Conservation (phyloP, 2,329 filamentous ascomycete genomes). For the Pleochaeta shiraiana region DNA sequence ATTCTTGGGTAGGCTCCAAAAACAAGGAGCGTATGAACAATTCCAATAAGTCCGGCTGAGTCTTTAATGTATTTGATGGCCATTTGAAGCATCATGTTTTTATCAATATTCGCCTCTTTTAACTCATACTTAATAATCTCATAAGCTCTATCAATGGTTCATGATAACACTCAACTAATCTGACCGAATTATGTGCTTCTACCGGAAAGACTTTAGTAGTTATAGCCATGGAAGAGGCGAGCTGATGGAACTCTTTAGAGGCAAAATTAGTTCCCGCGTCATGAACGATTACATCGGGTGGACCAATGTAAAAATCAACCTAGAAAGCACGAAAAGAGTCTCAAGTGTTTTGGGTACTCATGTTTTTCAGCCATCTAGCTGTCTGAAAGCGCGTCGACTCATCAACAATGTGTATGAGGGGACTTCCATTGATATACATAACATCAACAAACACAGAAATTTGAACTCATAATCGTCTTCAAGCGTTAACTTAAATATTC, state of each 20-base stretch:
- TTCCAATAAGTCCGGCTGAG: too few species aligned
- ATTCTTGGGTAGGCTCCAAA: too few species aligned
- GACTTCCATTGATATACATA: slow-evolving; percentile 4
- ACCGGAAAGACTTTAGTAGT: background rate
- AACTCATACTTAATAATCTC: too few species aligned
- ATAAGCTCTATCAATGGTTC: background rate
- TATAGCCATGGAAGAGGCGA: background rate
- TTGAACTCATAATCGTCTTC: slow-evolving; percentile 4
- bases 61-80: too few species aligned
- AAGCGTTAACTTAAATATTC: slow-evolving; percentile 3
- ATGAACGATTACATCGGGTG: background rate
- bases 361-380: background rate
- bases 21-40: too few species aligned
- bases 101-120: too few species aligned
- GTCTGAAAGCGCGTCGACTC: background rate
- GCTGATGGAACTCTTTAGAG: background rate
- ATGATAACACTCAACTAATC: background rate
- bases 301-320: slow-evolving; percentile 5
- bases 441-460: slow-evolving; percentile 4
- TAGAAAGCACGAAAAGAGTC: slow-evolving; percentile 2
- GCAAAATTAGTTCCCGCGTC: slow-evolving; percentile 3
- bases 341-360: background rate
- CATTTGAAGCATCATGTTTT: too few species aligned
- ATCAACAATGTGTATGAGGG: slow-evolving; percentile 2
- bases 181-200: background rate